These are phyloP conservation scores for Quercus phellos DNA, from an alignment of 331 rosid genomes.

Conservation along the genomic window DNA sequence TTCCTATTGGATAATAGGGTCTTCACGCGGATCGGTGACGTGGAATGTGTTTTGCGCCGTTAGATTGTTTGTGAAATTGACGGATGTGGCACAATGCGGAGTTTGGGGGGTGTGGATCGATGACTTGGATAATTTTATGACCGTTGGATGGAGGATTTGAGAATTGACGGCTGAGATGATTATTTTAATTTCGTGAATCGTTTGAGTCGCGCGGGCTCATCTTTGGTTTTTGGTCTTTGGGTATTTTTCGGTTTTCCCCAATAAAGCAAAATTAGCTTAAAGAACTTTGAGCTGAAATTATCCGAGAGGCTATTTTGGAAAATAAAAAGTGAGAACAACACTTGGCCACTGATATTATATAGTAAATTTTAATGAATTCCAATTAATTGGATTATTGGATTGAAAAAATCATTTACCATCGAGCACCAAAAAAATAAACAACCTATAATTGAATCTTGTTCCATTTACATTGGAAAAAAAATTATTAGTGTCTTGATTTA, in stretches of 20 bases:
- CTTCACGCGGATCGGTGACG: constrained; percentile 19
- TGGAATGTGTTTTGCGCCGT: background rate
- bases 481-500: too few species aligned
- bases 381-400: too few species aligned
- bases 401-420: too few species aligned
- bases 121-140: constrained; percentile 5
- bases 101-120: background rate
- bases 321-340: too few species aligned
- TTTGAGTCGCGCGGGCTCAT: background rate
- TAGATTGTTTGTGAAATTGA: background rate
- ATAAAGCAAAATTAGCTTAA: background rate
- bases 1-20: background rate
- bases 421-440: too few species aligned
- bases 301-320: too few species aligned
- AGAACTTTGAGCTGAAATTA: too few species aligned
- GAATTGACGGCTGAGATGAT: background rate
- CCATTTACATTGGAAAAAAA: too few species aligned
- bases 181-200: background rate
- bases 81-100: background rate
- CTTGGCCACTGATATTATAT: too few species aligned
- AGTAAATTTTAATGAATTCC: too few species aligned
- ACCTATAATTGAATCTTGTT: too few species aligned
- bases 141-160: background rate
- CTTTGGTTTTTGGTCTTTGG: background rate
- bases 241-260: background rate